Evolutionary conservation across 108 stramenopile species (phyloP).

Genomic region (Skeletonema menzelii): DNA sequence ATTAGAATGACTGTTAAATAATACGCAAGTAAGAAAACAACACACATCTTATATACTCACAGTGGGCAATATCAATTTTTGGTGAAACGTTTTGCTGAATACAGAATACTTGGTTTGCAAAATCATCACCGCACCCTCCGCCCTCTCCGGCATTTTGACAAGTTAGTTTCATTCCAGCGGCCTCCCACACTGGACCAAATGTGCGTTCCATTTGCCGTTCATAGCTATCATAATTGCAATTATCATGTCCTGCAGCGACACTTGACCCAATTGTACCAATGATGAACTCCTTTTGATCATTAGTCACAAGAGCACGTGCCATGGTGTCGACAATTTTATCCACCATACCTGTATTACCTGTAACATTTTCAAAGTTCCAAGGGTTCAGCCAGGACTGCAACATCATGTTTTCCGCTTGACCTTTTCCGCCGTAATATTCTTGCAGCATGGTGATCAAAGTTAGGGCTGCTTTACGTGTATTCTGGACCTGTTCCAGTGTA

Average conservation of each 20-base stretch:
- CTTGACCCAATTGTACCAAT: slow-evolving; percentile 47
- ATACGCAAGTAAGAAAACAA: neutral
- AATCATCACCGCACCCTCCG: slow-evolving; percentile 48
- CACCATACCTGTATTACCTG: neutral
- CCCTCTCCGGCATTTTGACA: slow-evolving; percentile 51
- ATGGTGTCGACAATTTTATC: slow-evolving; percentile 21
- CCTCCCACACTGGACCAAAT: slow-evolving; percentile 43
- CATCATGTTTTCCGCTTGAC: slow-evolving; percentile 32
- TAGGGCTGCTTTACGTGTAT: slow-evolving; percentile 24
- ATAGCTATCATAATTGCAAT: slow-evolving; percentile 49
- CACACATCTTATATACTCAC: neutral
- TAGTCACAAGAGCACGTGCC: slow-evolving; percentile 43
- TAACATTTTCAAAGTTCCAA: slow-evolving; percentile 34
- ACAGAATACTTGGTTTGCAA: slow-evolving; percentile 46
- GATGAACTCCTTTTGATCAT: slow-evolving; percentile 45
- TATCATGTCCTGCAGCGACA: slow-evolving; percentile 53
- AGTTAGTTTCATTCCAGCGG: slow-evolving; percentile 46
- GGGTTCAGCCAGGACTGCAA: slow-evolving; percentile 25
- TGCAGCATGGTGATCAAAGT: slow-evolving; percentile 21
- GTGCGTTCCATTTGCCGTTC: slow-evolving; percentile 42
- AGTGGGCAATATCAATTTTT: slow-evolving; percentile 48
- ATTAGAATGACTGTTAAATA: neutral
- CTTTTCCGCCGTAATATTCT: slow-evolving; percentile 33
- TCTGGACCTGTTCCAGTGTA: slow-evolving; percentile 16
- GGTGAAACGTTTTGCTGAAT: slow-evolving; percentile 51